Conservation (phyloP, 345 rosid genomes). For the Raphanus raphanistrum region DNA sequence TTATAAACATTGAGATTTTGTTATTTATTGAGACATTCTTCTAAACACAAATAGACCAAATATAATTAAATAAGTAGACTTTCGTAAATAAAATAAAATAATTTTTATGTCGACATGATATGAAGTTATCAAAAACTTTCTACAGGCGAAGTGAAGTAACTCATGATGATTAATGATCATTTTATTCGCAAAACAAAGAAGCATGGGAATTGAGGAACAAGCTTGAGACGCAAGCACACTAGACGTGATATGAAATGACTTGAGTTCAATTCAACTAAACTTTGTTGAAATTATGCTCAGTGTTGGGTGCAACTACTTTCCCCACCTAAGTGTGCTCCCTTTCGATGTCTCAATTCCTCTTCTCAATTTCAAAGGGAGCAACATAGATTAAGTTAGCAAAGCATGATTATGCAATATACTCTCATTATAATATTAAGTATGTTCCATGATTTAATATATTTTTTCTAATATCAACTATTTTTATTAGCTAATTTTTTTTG, state of each 20-base stretch:
- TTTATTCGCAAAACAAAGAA: constrained; percentile 13
- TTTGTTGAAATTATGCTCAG: constrained; percentile 29
- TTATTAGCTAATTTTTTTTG: not conserved
- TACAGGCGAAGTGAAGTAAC: not conserved
- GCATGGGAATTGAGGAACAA: constrained; percentile 20
- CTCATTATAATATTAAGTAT: not conserved
- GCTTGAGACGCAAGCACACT: constrained; percentile 21
- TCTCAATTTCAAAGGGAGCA: not conserved
- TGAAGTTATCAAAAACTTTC: not conserved
- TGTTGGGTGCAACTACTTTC: constrained; percentile 40
- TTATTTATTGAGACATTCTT: not conserved
- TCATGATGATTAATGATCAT: not conserved
- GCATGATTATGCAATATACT: not conserved
- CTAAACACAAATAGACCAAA: not conserved
- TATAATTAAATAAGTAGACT: not conserved
- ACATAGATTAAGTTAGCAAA: not conserved
- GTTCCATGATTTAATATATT: not conserved
- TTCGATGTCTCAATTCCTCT: constrained; percentile 12
- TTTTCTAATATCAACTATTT: not conserved
- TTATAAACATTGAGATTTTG: not conserved
- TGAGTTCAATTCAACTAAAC: constrained; percentile 23
- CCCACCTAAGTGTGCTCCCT: constrained; percentile 24
- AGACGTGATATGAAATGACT: constrained; percentile 28
- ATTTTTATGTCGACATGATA: constrained; percentile 4
- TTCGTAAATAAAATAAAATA: not conserved